A percentile compares a stretch with the other conserved stretches of the same genome.
Conservation (phyloP, 108 stramenopile genomes). For the Fragilaria crotonensis region DNA sequence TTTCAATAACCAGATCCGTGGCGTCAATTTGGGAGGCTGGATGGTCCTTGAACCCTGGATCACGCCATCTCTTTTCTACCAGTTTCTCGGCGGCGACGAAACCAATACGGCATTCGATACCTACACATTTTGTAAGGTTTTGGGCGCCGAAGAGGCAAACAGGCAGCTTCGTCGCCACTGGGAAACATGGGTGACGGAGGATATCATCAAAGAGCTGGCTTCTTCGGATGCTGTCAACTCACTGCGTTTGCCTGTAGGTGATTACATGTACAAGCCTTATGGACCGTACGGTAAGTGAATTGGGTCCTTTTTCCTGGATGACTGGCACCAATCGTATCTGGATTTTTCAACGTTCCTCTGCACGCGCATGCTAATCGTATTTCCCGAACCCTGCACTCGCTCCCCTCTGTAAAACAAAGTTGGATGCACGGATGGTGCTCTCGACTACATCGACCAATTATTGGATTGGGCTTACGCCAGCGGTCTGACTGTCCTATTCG, state of each 20-base stretch:
- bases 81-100: slow-evolving; percentile 79
- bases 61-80: slow-evolving; percentile 88
- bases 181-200: slow-evolving; percentile 85
- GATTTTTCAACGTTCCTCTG: no score
- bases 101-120: slow-evolving; percentile 73
- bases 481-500: slow-evolving; percentile 69
- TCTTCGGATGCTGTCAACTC: slow-evolving; percentile 63
- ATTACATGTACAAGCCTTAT: slow-evolving; percentile 88
- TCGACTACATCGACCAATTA: slow-evolving; percentile 78
- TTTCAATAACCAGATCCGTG: slow-evolving; percentile 85
- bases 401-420: no score
- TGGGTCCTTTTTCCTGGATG: no score
- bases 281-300: slow-evolving; percentile 61
- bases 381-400: no score
- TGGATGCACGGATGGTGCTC: slow-evolving; percentile 81
- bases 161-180: slow-evolving; percentile 82
- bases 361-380: no score
- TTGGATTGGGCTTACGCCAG: slow-evolving; percentile 74
- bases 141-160: slow-evolving; percentile 82
- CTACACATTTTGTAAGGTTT: slow-evolving; percentile 82
- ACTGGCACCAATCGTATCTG: no score
- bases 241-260: slow-evolving; percentile 85
- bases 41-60: slow-evolving; percentile 95
- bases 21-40: slow-evolving; percentile 90
- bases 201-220: slow-evolving; percentile 65